Base-by-base conservation (phyloP, 805 yeast genomes). In the Grigorovia yakushimaensis region DNA sequence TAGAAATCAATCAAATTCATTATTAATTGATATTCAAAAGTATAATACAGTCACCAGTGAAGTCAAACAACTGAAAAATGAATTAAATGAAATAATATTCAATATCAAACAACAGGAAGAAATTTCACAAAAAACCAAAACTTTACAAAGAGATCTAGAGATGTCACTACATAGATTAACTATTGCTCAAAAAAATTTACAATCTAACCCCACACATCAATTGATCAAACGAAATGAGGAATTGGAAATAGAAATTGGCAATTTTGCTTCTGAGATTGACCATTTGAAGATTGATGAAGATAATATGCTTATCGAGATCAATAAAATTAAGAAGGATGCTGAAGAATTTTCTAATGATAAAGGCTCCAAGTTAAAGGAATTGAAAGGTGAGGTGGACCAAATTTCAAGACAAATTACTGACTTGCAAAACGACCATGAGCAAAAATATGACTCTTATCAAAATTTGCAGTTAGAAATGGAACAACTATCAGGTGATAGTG, bases 321-420 rank as follows among this genome's bases (percentile, higher is more conserved):
- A 56, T 3, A 60, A 60, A 7, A 80, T 85, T 46, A 85, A 84
- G 58, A 74, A 69, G 17, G 98, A 93, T 61, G 85, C 88, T 69
- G 71, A 74, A 45, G 98, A 93, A 56, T 91, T 88, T 61, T 78
- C 76, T 49, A 69, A 69, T 41, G 84, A 94, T 61, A 89, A 88
- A 55, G 87, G 89, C 1, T 76, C 82, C 1, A 94, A 91, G 62
- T 70, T 94, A 49, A 78, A 77, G 43, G 78, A 84, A 56, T 67
- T 84, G 39, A 74, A 77, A 52, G 51, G 57, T 5, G 88, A 84
- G 50, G 71, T 83, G 21, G 57, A 60, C 10, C 52, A 57, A 7
- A 61, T 83, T 4, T 57, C 68, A 0, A 51, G 58, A 6, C 65
- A 73, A 42, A 57, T 75, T 0, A 58, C 54, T 2, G 44, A 56